Percentiles rank a stretch among this genome's conserved stretches.
Evolutionary conservation across 495 filamentous ascomycete genomes (phyloP).

Genomic region (Neurospora cerealis): DNA sequence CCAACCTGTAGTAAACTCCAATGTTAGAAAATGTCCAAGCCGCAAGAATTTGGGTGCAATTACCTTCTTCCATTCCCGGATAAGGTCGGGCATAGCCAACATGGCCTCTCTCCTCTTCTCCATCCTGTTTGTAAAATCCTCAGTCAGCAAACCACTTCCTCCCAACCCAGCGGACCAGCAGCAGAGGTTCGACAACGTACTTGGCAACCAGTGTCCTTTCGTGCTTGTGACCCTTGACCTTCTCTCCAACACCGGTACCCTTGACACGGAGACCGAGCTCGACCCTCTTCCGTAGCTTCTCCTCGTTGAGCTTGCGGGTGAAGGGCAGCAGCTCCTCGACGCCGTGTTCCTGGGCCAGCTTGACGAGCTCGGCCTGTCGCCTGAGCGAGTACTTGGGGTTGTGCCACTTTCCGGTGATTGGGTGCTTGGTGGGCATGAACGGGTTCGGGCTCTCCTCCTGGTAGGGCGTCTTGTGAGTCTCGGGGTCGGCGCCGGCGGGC

Average conservation of each 20-base stretch:
- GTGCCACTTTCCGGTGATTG: conserved; percentile 66
- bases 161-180: neutral
- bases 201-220: conserved; percentile 75
- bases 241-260: conserved; percentile 85
- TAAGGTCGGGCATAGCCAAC: conserved; percentile 83
- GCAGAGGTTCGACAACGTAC: conserved; percentile 31
- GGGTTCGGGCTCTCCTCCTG: conserved; percentile 52
- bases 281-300: conserved; percentile 51
- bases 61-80: conserved; percentile 90
- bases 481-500: conserved; percentile 28
- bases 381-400: conserved; percentile 72
- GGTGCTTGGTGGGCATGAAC: conserved; percentile 63
- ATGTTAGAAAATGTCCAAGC: neutral
- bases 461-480: conserved; percentile 32
- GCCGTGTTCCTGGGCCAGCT: conserved; percentile 68
- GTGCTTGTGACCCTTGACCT: conserved; percentile 88
- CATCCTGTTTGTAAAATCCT: conserved; percentile 43
- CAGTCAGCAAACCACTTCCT: conserved; percentile 6
- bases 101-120: conserved; percentile 86
- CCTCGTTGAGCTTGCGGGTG: conserved; percentile 64
- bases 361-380: conserved; percentile 84
- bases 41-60: neutral
- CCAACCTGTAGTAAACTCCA: conserved; percentile 51
- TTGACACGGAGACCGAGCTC: conserved; percentile 71
- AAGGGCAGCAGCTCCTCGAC: conserved; percentile 77